These are phyloP conservation scores for Teratosphaeria gauchensis DNA, from an alignment of 2,329 filamentous ascomycete genomes.

Conservation along the genomic window DNA sequence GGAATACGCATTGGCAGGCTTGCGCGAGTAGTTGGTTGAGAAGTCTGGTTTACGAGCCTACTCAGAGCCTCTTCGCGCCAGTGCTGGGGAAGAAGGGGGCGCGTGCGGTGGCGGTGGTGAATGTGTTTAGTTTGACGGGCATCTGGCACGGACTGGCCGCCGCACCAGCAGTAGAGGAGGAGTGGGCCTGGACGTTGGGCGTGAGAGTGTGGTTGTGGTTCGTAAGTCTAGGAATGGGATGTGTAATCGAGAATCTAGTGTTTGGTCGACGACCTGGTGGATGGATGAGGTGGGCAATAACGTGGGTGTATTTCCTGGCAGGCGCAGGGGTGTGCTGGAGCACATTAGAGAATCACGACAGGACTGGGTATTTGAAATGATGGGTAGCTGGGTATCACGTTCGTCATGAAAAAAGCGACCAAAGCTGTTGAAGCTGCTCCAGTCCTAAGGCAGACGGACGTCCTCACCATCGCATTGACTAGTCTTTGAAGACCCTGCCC, in stretches of 20 bases:
- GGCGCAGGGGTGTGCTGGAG: constrained; percentile 6
- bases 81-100: constrained; percentile 1
- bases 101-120: constrained; percentile 8
- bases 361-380: constrained; percentile 4
- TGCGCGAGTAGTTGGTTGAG: constrained; percentile 9
- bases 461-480: too few relatives aligned
- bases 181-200: constrained; percentile 4
- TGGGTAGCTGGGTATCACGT: not conserved
- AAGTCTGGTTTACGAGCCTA: constrained; percentile 10
- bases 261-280: constrained; percentile 7
- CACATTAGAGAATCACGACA: constrained; percentile 6
- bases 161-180: constrained; percentile 2
- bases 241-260: constrained; percentile 7
- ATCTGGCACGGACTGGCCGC: constrained; percentile 15
- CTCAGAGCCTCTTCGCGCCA: not conserved
- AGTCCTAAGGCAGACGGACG: too few relatives aligned
- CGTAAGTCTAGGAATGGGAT: constrained; percentile 8
- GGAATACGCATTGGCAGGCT: constrained; percentile 13
- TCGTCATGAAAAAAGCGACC: not conserved
- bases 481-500: too few relatives aligned
- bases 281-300: constrained; percentile 3
- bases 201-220: constrained; percentile 11
- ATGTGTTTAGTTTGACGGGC: constrained; percentile 11
- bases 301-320: constrained; percentile 1
- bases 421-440: not conserved